phyloP scores from a whole-genome alignment of 2,329 filamentous ascomycete genomes.

The Paecilomyces variotii region DNA sequence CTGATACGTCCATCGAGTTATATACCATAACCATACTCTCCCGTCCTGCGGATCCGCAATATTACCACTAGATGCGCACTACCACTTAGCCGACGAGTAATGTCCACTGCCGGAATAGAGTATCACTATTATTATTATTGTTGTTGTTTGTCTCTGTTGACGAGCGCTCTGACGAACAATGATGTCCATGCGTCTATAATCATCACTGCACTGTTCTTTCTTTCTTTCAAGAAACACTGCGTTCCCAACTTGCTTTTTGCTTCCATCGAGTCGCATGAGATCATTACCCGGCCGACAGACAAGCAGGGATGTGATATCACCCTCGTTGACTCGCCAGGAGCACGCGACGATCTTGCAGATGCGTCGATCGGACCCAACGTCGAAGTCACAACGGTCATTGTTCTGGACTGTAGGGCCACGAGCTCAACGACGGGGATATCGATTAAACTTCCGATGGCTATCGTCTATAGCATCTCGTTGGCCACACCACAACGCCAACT shows the following conservation, averaged over 20 bases:
- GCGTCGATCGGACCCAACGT: not conserved
- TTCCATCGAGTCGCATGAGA: not conserved
- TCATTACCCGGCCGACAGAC: not conserved
- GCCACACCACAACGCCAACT: not conserved
- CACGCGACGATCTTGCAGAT: not conserved
- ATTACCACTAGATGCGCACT: too few species aligned
- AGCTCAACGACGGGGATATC: not conserved
- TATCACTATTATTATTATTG: too few species aligned
- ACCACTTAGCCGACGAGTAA: too few species aligned
- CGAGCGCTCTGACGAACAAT: too few species aligned
- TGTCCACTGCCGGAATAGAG: too few species aligned
- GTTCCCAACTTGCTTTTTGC: too few species aligned
- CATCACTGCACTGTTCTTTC: too few species aligned
- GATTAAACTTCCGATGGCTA: not conserved
- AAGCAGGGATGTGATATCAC: not conserved
- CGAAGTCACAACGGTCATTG: not conserved
- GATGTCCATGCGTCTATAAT: too few species aligned
- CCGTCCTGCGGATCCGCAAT: too few species aligned
- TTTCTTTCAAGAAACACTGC: too few species aligned
- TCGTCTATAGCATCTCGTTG: not conserved
- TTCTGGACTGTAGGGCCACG: not conserved
- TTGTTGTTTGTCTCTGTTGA: too few species aligned
- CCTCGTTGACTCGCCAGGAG: not conserved
- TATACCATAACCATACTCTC: too few species aligned
- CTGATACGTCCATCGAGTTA: not conserved